A percentile compares a stretch with the other conserved stretches of the same genome.
Evolutionary conservation across 148 eudicot genomes (phyloP).

Genomic region (Rhododendron williamsianum): DNA sequence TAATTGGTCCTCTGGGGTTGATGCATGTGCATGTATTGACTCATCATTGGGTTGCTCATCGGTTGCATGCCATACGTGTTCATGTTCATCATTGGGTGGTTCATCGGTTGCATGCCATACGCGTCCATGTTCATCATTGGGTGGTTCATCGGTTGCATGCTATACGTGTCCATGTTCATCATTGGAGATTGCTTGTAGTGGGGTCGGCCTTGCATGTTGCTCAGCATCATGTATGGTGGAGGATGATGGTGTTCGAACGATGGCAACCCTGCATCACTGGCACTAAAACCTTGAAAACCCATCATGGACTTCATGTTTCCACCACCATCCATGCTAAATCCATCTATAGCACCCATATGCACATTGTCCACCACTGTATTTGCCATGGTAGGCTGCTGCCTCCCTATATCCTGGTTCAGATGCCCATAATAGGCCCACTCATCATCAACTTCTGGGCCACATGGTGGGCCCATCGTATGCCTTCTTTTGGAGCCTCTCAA

Average conservation of each 20-base stretch:
- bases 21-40: conserved; percentile 17
- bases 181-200: conserved; percentile 10
- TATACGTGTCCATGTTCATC: neutral
- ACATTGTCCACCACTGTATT: neutral
- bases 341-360: neutral
- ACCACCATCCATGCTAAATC: conserved; percentile 13
- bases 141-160: neutral
- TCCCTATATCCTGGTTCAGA: neutral
- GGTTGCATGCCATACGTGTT: neutral
- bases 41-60: conserved; percentile 10
- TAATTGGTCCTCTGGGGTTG: conserved; percentile 19
- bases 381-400: neutral
- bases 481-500: neutral
- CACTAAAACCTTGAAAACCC: conserved; percentile 15
- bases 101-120: neutral
- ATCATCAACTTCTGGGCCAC: neutral
- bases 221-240: conserved; percentile 20
- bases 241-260: conserved; percentile 21
- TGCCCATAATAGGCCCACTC: neutral
- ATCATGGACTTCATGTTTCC: conserved; percentile 24
- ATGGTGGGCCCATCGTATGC: neutral
- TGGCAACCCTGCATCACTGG: conserved; percentile 15
- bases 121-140: conserved; percentile 1
- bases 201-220: conserved; percentile 20
- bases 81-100: conserved; percentile 5